Evolutionary conservation across 2,329 filamentous ascomycete species (phyloP).

Genomic region (Aspergillus neotritici): DNA sequence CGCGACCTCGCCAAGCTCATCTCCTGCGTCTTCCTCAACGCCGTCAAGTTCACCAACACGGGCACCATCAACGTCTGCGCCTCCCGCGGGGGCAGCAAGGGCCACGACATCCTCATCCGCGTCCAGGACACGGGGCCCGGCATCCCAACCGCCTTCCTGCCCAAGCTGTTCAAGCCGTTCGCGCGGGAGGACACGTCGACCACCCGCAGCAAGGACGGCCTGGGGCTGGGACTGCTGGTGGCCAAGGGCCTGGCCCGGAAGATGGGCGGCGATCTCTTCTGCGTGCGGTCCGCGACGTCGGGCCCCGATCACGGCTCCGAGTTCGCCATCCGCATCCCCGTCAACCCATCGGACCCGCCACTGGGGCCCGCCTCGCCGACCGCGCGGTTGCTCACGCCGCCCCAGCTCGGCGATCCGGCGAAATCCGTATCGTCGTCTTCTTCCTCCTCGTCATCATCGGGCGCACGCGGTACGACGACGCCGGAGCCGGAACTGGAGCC

Average conservation of each 20-base stretch:
- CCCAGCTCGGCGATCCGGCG: slow-evolving; percentile 17
- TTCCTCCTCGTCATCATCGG: too few species aligned
- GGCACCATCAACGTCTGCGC: slow-evolving; percentile 56
- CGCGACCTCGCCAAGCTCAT: slow-evolving; percentile 59
- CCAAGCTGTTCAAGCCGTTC: slow-evolving; percentile 64
- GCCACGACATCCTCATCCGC: slow-evolving; percentile 54
- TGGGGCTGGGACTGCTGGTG: slow-evolving; percentile 65
- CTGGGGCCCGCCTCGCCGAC: slow-evolving; percentile 48
- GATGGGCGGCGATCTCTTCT: slow-evolving; percentile 62
- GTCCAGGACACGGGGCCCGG: slow-evolving; percentile 63
- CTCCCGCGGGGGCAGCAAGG: slow-evolving; percentile 44
- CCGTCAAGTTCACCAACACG: slow-evolving; percentile 64
- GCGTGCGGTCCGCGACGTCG: slow-evolving; percentile 57
- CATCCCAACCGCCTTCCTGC: slow-evolving; percentile 61
- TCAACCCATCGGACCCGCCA: slow-evolving; percentile 43
- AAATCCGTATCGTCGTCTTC: neutral
- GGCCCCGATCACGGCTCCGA: slow-evolving; percentile 59
- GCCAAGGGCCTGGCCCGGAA: slow-evolving; percentile 65
- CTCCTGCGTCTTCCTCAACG: slow-evolving; percentile 60
- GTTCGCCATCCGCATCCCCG: slow-evolving; percentile 62
- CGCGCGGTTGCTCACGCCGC: slow-evolving; percentile 37
- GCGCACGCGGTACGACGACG: too few species aligned
- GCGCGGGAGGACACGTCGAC: slow-evolving; percentile 63
- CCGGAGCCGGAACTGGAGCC: slow-evolving; percentile 7
- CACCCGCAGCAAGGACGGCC: slow-evolving; percentile 61